A percentile compares a stretch with the other conserved stretches of the same genome.
phyloP scores from a whole-genome alignment of 805 yeast species.

The Ogataea populi-albae region DNA sequence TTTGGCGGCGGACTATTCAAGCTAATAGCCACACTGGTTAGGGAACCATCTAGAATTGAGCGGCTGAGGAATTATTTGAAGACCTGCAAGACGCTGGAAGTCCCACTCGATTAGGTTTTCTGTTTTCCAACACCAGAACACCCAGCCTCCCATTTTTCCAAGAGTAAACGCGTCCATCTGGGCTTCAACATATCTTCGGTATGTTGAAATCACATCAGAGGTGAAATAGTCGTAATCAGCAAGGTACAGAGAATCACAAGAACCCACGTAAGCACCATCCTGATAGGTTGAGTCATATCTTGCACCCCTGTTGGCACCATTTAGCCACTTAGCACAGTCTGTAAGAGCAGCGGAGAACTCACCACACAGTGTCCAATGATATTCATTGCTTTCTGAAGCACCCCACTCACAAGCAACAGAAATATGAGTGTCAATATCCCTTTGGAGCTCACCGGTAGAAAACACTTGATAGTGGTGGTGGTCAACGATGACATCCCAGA shows the following conservation, averaged over 20 bases:
- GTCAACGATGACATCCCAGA: slow-evolving; percentile 70
- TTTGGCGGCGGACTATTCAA: background rate
- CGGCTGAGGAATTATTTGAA: slow-evolving; percentile 80
- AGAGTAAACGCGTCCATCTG: slow-evolving; percentile 73
- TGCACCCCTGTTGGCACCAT: slow-evolving; percentile 82
- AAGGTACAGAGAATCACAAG: slow-evolving; percentile 56
- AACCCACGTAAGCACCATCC: slow-evolving; percentile 45
- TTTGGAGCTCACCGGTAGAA: slow-evolving; percentile 55
- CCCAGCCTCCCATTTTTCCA: slow-evolving; percentile 73
- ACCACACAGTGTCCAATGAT: slow-evolving; percentile 76
- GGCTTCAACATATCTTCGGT: slow-evolving; percentile 79
- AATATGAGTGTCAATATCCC: slow-evolving; percentile 62
- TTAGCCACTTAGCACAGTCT: slow-evolving; percentile 85
- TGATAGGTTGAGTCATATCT: slow-evolving; percentile 66
- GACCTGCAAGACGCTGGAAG: slow-evolving; percentile 52
- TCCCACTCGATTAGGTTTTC: slow-evolving; percentile 87
- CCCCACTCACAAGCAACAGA: slow-evolving; percentile 49
- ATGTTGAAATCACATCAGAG: slow-evolving; percentile 48
- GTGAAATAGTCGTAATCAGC: slow-evolving; percentile 51
- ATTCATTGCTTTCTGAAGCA: slow-evolving; percentile 42
- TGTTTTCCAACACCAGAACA: slow-evolving; percentile 92
- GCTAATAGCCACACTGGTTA: slow-evolving; percentile 31
- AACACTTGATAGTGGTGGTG: slow-evolving; percentile 93
- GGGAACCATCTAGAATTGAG: slow-evolving; percentile 34
- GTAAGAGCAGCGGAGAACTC: slow-evolving; percentile 93